Evolutionary conservation across 768 basidiomycete genomes (phyloP).

Genomic region (Boletus eberwhitei): DNA sequence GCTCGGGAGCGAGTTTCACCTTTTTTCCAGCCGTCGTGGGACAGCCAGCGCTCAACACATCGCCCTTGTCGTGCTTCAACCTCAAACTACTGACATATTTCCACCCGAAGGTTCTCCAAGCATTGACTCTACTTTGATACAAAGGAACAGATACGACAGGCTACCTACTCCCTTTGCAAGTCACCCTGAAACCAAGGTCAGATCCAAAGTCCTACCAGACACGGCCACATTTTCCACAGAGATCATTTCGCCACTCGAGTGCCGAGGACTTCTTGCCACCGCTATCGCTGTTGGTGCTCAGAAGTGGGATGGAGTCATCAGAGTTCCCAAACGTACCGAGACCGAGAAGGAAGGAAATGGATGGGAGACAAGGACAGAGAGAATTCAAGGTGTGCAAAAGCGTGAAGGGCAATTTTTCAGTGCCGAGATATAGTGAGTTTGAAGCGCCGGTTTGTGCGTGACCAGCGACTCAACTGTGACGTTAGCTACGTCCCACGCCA

Average conservation of each 20-base stretch:
- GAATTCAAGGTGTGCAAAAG: conserved; percentile 24
- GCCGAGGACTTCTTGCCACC: conserved; percentile 44
- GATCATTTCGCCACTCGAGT: conserved; percentile 41
- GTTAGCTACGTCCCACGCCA: conserved; percentile 20
- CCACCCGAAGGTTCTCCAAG: conserved; percentile 16
- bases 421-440: conserved; percentile 32
- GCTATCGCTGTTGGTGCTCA: conserved; percentile 29
- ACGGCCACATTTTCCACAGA: conserved; percentile 33
- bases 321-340: conserved; percentile 38
- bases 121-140: conserved; percentile 14
- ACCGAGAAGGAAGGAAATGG: conserved; percentile 9
- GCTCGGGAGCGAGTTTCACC: neutral
- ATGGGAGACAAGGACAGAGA: conserved; percentile 29
- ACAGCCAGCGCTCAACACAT: conserved; percentile 13
- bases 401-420: conserved; percentile 38
- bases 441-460: neutral
- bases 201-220: conserved; percentile 1
- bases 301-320: conserved; percentile 52
- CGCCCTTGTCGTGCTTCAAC: conserved; percentile 15
- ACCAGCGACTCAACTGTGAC: neutral
- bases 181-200: conserved; percentile 8
- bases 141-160: conserved; percentile 1
- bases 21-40: conserved; percentile 45
- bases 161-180: conserved; percentile 20
- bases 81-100: conserved; percentile 5